phyloP scores from a whole-genome alignment of 371 early-diverging fungal species.

The Edhazardia aedis region DNA sequence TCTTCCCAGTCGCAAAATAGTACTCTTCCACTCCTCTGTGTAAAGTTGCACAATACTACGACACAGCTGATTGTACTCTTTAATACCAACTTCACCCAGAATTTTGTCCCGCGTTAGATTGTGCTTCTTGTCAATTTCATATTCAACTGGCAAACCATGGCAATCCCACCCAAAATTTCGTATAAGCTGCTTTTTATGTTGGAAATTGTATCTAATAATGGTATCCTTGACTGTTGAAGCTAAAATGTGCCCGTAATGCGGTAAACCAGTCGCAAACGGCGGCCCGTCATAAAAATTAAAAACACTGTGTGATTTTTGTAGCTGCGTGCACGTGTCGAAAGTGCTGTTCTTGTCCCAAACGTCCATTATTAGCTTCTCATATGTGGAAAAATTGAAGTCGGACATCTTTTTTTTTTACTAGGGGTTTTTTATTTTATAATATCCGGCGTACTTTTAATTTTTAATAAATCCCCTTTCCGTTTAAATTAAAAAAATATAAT shows the following conservation, averaged over 20 bases:
- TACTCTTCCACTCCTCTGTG: constrained; percentile 75
- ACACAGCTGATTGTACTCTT: constrained; percentile 91
- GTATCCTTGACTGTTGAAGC: constrained; percentile 99
- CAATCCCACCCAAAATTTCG: constrained; percentile 98
- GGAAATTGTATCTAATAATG: constrained; percentile 83
- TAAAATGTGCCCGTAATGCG: constrained; percentile 97
- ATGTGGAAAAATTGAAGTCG: too few species aligned
- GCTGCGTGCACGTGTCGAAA: too few species aligned
- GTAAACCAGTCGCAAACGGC: constrained; percentile 98
- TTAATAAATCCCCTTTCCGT: too few species aligned
- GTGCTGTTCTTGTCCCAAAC: too few species aligned
- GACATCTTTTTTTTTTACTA: too few species aligned
- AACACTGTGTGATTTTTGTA: too few species aligned
- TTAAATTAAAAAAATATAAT: too few species aligned
- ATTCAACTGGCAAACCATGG: constrained; percentile 96
- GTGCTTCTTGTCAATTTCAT: constrained; percentile 92
- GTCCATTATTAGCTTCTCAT: too few species aligned
- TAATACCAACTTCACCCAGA: constrained; percentile 84
- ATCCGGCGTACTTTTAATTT: too few species aligned
- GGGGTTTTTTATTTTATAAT: too few species aligned
- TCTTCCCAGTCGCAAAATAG: constrained; percentile 86
- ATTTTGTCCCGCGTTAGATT: constrained; percentile 54
- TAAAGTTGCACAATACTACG: constrained; percentile 91
- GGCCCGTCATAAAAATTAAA: constrained; percentile 96
- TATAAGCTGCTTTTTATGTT: constrained; percentile 86